These are phyloP conservation scores for Apiotrichum mycotoxinovorans DNA, from an alignment of 1,284 basidiomycete species.

Conservation along the genomic window DNA sequence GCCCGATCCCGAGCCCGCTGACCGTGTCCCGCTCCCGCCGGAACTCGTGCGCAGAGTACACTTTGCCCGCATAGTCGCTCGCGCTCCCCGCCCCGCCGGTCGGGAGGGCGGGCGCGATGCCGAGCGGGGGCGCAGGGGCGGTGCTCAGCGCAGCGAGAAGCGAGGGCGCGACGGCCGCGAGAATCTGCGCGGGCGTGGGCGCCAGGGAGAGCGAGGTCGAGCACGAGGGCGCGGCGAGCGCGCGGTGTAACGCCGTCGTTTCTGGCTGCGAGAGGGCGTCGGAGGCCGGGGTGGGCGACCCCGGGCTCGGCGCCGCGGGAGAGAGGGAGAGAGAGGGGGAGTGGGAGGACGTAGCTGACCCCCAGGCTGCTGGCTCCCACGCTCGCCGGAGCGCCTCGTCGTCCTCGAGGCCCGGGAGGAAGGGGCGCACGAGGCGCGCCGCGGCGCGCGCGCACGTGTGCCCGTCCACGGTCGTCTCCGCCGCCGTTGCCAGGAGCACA, in stretches of 20 bases:
- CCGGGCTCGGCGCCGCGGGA: not conserved
- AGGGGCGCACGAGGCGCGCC: not conserved
- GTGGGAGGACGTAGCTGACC: not conserved
- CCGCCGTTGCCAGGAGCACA: conserved; percentile 1
- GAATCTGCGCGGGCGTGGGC: conserved; percentile 8
- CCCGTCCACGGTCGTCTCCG: not conserved
- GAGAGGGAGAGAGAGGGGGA: not conserved
- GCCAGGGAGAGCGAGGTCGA: not conserved
- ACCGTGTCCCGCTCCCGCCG: conserved; percentile 18
- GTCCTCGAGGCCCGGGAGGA: not conserved
- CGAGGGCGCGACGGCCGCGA: conserved; percentile 14
- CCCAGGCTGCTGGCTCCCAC: conserved; percentile 1
- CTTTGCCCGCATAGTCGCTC: conserved; percentile 21
- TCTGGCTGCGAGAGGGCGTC: not conserved
- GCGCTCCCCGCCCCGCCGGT: conserved; percentile 8
- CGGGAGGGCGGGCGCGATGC: conserved; percentile 9
- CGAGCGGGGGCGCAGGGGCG: conserved; percentile 15
- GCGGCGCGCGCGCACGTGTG: not conserved
- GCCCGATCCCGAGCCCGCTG: conserved; percentile 15
- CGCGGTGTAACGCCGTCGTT: conserved; percentile 4
- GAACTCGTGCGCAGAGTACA: conserved; percentile 27
- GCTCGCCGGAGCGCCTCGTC: conserved; percentile 4
- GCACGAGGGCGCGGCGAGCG: conserved; percentile 5
- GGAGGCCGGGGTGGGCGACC: not conserved
- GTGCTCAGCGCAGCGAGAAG: conserved; percentile 10